phyloP scores from a whole-genome alignment of 495 filamentous ascomycete genomes.

The Sporormia fimetaria region DNA sequence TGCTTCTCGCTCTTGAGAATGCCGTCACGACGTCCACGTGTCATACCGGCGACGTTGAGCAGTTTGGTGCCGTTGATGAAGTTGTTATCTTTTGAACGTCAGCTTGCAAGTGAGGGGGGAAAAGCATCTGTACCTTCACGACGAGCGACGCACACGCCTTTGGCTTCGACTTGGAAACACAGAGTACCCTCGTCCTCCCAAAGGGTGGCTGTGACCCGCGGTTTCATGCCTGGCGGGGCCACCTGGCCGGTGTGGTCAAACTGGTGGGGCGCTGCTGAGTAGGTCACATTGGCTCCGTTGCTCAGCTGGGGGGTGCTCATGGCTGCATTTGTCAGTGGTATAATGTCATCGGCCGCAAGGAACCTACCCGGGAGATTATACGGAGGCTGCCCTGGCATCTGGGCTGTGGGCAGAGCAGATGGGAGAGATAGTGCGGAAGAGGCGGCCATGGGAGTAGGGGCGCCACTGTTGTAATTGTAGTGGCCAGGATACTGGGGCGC shows the following conservation, averaged over 20 bases:
- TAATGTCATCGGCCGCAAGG: too few species aligned
- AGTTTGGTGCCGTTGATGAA: conserved; percentile 99
- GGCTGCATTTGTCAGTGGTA: conserved; percentile 27
- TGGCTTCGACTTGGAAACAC: conserved; percentile 95
- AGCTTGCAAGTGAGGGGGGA: background rate
- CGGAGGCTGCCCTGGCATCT: too few species aligned
- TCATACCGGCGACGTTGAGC: conserved; percentile 96
- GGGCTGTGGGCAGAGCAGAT: too few species aligned
- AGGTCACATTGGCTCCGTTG: too few species aligned
- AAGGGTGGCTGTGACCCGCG: conserved; percentile 89
- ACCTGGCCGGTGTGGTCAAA: conserved; percentile 89
- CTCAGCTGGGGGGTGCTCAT: too few species aligned
- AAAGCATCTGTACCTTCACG: conserved; percentile 61
- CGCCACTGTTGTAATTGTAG: too few species aligned
- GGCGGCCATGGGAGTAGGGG: too few species aligned
- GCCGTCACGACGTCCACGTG: conserved; percentile 84
- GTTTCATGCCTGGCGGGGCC: conserved; percentile 92
- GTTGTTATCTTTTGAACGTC: conserved; percentile 62
- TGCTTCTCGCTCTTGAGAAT: conserved; percentile 97
- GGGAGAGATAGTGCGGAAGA: too few species aligned
- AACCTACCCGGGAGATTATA: too few species aligned
- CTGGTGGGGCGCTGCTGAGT: conserved; percentile 36
- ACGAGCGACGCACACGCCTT: conserved; percentile 89
- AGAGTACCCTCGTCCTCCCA: conserved; percentile 98
- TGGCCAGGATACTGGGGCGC: too few species aligned